Evolutionary conservation across 371 early-diverging fungal genomes (phyloP), one percentile per base, ranked within the genome.

Genomic region (Mucor piriformis): DNA sequence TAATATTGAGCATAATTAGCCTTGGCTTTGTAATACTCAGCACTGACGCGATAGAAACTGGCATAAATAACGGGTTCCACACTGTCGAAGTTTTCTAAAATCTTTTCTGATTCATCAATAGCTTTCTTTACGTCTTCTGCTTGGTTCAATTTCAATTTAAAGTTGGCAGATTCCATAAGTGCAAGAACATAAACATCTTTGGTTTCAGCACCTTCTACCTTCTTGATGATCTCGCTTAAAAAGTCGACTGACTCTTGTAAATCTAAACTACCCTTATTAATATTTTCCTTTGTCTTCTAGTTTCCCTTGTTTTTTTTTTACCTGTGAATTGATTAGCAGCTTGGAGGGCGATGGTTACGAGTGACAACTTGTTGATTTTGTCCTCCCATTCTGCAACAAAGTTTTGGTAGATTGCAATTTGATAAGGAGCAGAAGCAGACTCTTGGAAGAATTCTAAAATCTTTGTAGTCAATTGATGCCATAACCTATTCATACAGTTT

Each of bases 11-110:
- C 93, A 77, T 92, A 98, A 25, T 88, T 87, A 0, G 92, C 92
- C 71, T 94, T 93, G 53, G 92, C 92, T 87, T 98, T 98, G 81
- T 95, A 93, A 76, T 91, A 97, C 58, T 97, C 96, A 6, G 98
- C 93, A 57, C 92, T 85, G 35, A 97, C 95, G 37, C 95, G 90
- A 69, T 97, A 97, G 64, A 92, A 97, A 67, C 88, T 87, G 23
- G 97, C 96, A 61, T 95, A 88, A 66, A 99, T 92, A 24, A 88
- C 84, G 0, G 95, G 89, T 29, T 96, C 96, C 7, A 93, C 92
- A 13, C 84, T 84, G 48, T 90, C 83, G 62, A 96, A 86, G 23
- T 71, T 57, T 52, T 95, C 95, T 44, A 98, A 81, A 61, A 87
- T 77, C 75, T 88, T 88, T 67, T 94, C 92, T 64, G 92, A 89